Base-by-base conservation (phyloP, 306 rosid genomes). In the Sophora flavescens region DNA sequence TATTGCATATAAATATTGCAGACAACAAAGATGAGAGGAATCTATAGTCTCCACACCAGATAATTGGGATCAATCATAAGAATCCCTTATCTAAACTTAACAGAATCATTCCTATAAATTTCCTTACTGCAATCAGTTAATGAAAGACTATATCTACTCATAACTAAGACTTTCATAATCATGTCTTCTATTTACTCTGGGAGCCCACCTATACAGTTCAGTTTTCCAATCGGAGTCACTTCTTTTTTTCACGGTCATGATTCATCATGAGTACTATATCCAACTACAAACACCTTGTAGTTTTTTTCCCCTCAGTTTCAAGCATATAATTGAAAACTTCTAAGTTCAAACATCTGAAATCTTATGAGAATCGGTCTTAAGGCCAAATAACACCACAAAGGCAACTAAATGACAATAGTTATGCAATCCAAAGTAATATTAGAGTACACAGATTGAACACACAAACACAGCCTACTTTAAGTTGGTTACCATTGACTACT, bases 401-500 rank as follows among this genome's bases (percentile, higher is more conserved):
- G 52, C 11, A 12, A 47, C 52, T 12, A 47, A 12, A 47, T 47
- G 52, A 47, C 14, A 47, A 12, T 4, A 47, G 13, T 14, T 47
- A 13, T 13, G 52, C 52, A 12, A 0, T 45, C 1, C 51, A 12
- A 47, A 47, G 15, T 47, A 12, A 47, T 47, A 47, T 13, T 13
- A 47, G 6, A 47, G 52, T 13, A 47, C 52, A 47, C 15, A 15
- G 4, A 57, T 11, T 30, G 18, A 80, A 65, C 45, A n/a, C 15
- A 33, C 53, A 57, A 22, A 67, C 3, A 38, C n/a, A 44, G 50
- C 2, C 69, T 7, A 33, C 38, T 51, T 58, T 2, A 56, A 59
- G 52, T 18, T 44, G n/a, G 9, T 68, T 11, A 53, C 48, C 64
- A 16, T 33, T 11, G 57, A 71, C 33, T 4, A 28, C 75, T 63